Evolutionary conservation across 257 asterid species (phyloP).

Genomic region (Hygrophila difformis): DNA sequence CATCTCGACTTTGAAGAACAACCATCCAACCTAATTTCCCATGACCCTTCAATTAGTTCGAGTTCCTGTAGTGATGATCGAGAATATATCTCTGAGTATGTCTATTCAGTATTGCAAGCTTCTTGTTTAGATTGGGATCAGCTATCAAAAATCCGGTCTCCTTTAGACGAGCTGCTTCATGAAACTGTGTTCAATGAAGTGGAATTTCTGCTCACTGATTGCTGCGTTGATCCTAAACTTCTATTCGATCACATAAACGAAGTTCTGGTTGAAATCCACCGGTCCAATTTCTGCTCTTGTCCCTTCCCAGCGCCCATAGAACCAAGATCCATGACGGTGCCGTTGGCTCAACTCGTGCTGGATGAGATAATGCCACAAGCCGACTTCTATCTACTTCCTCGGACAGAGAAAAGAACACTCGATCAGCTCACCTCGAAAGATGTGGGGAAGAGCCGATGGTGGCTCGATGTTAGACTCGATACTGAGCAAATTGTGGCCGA

Average conservation of each 20-base stretch:
- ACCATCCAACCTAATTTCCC: conserved; percentile 20
- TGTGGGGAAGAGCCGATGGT: conserved; percentile 29
- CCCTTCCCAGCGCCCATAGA: conserved; percentile 31
- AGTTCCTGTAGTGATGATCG: conserved; percentile 22
- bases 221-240: conserved; percentile 44
- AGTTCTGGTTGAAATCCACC: conserved; percentile 34
- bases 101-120: conserved; percentile 38
- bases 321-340: conserved; percentile 22
- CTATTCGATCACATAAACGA: conserved; percentile 68
- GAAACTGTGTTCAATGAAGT: conserved; percentile 38
- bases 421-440: conserved; percentile 41
- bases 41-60: conserved; percentile 14
- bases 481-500: conserved; percentile 36
- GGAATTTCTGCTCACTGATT: conserved; percentile 26
- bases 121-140: conserved; percentile 41
- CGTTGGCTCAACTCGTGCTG: conserved; percentile 33
- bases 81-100: conserved; percentile 33
- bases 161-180: conserved; percentile 29
- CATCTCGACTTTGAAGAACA: conserved; percentile 44
- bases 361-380: conserved; percentile 53
- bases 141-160: conserved; percentile 22
- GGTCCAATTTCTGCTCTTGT: conserved; percentile 26
- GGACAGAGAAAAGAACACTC: conserved; percentile 30
- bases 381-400: conserved; percentile 33
- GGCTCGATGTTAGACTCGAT: conserved; percentile 48